Percentiles rank a stretch among this genome's conserved stretches.
These are phyloP conservation scores for Asclepias syriaca DNA, from an alignment of 257 asterid genomes.

Conservation along the genomic window DNA sequence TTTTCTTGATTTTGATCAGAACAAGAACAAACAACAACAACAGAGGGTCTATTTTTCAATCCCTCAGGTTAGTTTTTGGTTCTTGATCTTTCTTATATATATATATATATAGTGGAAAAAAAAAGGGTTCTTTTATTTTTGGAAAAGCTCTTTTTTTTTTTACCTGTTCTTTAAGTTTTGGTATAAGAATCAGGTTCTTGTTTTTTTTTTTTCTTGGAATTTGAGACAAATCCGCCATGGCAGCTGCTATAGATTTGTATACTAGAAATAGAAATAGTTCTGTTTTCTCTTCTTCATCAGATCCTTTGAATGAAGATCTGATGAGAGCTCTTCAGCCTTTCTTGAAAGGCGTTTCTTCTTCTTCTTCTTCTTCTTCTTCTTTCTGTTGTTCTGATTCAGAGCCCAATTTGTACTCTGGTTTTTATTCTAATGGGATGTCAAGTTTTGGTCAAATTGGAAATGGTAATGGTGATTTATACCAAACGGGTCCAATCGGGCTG, in stretches of 20 bases:
- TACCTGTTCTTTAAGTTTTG: conserved; percentile 41
- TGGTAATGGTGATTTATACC: conserved; percentile 17
- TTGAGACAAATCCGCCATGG: conserved; percentile 33
- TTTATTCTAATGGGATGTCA: conserved; percentile 47
- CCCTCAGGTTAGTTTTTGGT: conserved; percentile 34
- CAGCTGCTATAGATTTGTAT: conserved; percentile 52
- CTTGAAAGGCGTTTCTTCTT: conserved; percentile 51
- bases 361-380: conserved; percentile 10
- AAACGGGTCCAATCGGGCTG: conserved; percentile 41
- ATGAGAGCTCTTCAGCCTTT: conserved; percentile 90
- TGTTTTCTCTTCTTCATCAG: conserved; percentile 34
- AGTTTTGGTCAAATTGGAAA: conserved; percentile 35
- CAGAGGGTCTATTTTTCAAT: conserved; percentile 52
- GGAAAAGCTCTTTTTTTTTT: conserved; percentile 23
- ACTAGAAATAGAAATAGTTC: conserved; percentile 35
- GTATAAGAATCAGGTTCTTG: conserved; percentile 30
- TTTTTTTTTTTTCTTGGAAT: neutral
- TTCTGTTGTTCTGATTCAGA: conserved; percentile 19
- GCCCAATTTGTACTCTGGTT: conserved; percentile 34
- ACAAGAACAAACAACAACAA: conserved; percentile 12
- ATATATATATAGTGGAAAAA: neutral
- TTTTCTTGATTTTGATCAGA: conserved; percentile 10
- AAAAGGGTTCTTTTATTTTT: conserved; percentile 31
- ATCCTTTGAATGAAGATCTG: conserved; percentile 73
- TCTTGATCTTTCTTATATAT: conserved; percentile 9